Conservation (phyloP, 352 stramenopile genomes). For the Phytophthora aleatoria region DNA sequence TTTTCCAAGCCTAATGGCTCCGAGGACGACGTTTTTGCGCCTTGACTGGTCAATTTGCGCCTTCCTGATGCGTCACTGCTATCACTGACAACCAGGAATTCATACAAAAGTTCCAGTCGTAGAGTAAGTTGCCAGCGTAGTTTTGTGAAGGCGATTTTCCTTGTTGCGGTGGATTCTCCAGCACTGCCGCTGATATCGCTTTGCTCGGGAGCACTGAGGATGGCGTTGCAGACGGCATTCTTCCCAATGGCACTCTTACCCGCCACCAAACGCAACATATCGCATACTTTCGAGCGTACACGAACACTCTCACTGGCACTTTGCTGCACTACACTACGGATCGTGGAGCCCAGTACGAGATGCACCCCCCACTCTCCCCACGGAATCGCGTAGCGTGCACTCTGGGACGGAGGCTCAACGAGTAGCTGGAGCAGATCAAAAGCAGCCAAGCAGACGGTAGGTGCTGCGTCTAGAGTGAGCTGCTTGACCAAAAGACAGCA, state of each 20-base stretch:
- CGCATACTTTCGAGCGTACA: constrained; percentile 55
- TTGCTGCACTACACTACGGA: constrained; percentile 78
- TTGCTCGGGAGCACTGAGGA: constrained; percentile 75
- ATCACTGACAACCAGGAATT: constrained; percentile 43
- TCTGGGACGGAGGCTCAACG: constrained; percentile 43
- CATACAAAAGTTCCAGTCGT: constrained; percentile 65
- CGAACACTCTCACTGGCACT: constrained; percentile 66
- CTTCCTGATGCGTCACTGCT: constrained; percentile 13
- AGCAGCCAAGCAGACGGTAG: constrained; percentile 52
- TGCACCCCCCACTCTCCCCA: constrained; percentile 85
- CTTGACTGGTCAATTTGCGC: constrained; percentile 15
- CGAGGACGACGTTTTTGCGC: constrained; percentile 16
- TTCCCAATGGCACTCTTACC: constrained; percentile 54
- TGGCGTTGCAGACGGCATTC: constrained; percentile 70
- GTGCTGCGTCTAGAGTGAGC: constrained; percentile 54
- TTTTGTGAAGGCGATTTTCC: constrained; percentile 59
- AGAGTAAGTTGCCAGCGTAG: constrained; percentile 68
- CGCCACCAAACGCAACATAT: constrained; percentile 51
- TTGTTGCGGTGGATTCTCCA: constrained; percentile 32
- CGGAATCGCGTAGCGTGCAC: constrained; percentile 55
- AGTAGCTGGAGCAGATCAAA: constrained; percentile 68
- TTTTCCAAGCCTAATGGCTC: constrained; percentile 68
- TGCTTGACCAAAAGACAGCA: constrained; percentile 72
- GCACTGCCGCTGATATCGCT: constrained; percentile 39
- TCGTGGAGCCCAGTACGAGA: constrained; percentile 72